Evolutionary conservation across 768 basidiomycete species (phyloP).

Genomic region (Leccinum variicolor): DNA sequence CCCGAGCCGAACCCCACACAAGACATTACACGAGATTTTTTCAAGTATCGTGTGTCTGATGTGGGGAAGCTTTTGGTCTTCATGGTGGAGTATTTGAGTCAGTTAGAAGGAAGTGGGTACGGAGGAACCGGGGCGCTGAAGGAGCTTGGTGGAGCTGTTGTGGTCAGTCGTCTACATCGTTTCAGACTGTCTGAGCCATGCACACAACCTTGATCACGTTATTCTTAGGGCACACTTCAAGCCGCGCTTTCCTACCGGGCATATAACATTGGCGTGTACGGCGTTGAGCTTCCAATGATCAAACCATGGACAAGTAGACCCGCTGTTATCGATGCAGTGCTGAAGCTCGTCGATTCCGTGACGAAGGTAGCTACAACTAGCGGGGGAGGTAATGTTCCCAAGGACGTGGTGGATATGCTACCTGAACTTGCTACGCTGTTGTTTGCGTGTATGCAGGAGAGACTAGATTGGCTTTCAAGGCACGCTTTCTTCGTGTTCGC

Average conservation of each 20-base stretch:
- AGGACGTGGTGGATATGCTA: conserved; percentile 51
- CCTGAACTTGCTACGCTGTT: conserved; percentile 61
- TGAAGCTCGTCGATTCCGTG: conserved; percentile 68
- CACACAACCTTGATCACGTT: background rate
- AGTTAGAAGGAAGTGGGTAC: conserved; percentile 23
- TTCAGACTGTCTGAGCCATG: background rate
- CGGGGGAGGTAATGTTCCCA: conserved; percentile 9
- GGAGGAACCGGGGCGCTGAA: conserved; percentile 27
- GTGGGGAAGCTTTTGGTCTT: conserved; percentile 67
- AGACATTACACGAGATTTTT: conserved; percentile 82
- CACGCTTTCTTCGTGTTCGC: conserved; percentile 16
- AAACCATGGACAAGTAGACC: conserved; percentile 83
- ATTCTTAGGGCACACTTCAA: conserved; percentile 59
- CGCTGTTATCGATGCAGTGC: conserved; percentile 61
- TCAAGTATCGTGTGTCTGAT: conserved; percentile 64
- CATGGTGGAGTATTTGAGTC: conserved; percentile 37
- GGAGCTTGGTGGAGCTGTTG: conserved; percentile 44
- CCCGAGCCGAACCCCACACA: conserved; percentile 53
- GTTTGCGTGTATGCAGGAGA: conserved; percentile 66
- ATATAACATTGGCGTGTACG: conserved; percentile 72
- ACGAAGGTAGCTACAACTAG: conserved; percentile 32
- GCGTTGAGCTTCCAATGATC: conserved; percentile 64
- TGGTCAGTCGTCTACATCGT: conserved; percentile 45
- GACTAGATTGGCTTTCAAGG: conserved; percentile 68
- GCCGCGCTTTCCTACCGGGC: conserved; percentile 75